A percentile compares a stretch with the other conserved stretches of the same genome.
phyloP scores from a whole-genome alignment of 495 filamentous ascomycete genomes.

The Umbilicaria muhlenbergii region DNA sequence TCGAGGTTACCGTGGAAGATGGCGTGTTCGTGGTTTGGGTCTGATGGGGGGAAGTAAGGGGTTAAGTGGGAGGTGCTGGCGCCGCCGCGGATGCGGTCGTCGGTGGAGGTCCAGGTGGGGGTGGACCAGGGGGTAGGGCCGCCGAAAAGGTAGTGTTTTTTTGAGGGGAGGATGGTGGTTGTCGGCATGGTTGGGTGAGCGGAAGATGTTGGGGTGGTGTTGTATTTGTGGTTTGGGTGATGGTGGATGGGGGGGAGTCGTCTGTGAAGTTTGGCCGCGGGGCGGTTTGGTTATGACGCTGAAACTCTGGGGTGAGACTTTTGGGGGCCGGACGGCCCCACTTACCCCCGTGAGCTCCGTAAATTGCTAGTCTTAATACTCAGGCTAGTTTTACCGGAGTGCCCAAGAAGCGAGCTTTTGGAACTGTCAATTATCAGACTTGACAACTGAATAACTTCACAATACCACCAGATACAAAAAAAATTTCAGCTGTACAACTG shows the following conservation, averaged over 20 bases:
- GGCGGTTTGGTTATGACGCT: neutral
- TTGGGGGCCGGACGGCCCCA: too few relatives aligned
- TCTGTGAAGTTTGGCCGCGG: neutral
- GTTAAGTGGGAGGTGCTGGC: conserved; percentile 39
- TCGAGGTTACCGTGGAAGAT: conserved; percentile 56
- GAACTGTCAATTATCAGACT: too few relatives aligned
- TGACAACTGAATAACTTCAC: too few relatives aligned
- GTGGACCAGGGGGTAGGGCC: conserved; percentile 39
- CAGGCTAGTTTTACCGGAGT: too few relatives aligned
- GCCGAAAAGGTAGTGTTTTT: conserved; percentile 7
- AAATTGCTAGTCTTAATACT: too few relatives aligned
- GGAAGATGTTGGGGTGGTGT: neutral
- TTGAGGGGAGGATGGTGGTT: conserved; percentile 2
- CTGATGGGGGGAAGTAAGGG: conserved; percentile 9
- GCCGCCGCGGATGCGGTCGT: conserved; percentile 65
- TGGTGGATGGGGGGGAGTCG: neutral
- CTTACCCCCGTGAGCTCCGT: neutral
- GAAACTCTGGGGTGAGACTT: neutral
- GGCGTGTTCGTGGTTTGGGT: conserved; percentile 4
- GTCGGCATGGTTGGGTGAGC: neutral
- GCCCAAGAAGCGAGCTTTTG: too few relatives aligned
- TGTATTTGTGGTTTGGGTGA: neutral
- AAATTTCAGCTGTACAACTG: too few relatives aligned
- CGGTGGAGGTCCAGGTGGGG: conserved; percentile 46
- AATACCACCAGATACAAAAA: too few relatives aligned